Conservation (phyloP, 768 basidiomycete species). For the Tulasnella sp. region DNA sequence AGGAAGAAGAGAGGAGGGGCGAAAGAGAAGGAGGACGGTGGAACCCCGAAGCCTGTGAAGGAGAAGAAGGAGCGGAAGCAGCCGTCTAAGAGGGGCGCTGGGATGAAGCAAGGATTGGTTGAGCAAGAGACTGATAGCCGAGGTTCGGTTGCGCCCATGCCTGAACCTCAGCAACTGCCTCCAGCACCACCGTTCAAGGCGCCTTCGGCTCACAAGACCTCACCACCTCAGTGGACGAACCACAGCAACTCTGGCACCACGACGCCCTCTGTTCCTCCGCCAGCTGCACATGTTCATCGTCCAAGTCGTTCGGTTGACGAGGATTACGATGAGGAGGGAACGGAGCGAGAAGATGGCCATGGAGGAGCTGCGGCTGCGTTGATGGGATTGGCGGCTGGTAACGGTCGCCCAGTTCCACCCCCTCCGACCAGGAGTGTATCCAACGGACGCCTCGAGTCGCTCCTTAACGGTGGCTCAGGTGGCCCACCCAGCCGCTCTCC, state of each 20-base stretch:
- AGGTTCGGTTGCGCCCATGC: conserved; percentile 3
- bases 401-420: conserved; percentile 14
- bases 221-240: conserved; percentile 50
- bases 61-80: conserved; percentile 35
- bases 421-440: conserved; percentile 8
- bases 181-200: conserved; percentile 16
- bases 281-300: conserved; percentile 51
- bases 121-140: conserved; percentile 42
- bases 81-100: conserved; percentile 29
- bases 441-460: conserved; percentile 13
- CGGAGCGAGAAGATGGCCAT: conserved; percentile 23
- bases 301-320: conserved; percentile 74
- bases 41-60: conserved; percentile 29
- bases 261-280: conserved; percentile 49
- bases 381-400: conserved; percentile 58
- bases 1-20: conserved; percentile 28
- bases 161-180: not conserved
- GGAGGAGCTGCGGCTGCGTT: conserved; percentile 66
- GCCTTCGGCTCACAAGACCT: conserved; percentile 51
- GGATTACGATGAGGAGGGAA: conserved; percentile 80
- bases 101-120: conserved; percentile 30
- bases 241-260: not conserved
- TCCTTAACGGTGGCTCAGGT: not conserved
- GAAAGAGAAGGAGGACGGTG: conserved; percentile 33
- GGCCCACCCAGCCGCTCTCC: conserved; percentile 19